Evolutionary conservation across 768 basidiomycete species (phyloP).

Genomic region (Thelephora aurantiotincta): DNA sequence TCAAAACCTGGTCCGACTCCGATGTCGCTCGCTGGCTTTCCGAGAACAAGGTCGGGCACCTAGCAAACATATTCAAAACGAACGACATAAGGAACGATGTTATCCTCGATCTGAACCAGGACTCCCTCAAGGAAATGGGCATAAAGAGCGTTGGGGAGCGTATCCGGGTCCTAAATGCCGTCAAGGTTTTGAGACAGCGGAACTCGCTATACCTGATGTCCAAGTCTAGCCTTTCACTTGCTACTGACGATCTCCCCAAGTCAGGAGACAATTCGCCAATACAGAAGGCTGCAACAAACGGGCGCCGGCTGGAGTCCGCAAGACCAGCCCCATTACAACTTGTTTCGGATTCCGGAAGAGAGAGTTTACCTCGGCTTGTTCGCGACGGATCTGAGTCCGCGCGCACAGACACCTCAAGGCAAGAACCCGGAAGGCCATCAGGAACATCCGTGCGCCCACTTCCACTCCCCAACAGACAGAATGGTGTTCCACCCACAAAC

Average conservation of each 20-base stretch:
- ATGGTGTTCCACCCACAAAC: constrained; percentile 13
- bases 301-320: constrained; percentile 40
- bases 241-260: constrained; percentile 7
- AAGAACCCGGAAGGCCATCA: not conserved
- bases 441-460: constrained; percentile 28
- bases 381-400: constrained; percentile 47
- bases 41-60: constrained; percentile 59
- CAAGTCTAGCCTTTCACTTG: constrained; percentile 12
- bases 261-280: too few species aligned
- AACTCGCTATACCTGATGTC: constrained; percentile 3
- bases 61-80: constrained; percentile 53
- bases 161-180: constrained; percentile 72
- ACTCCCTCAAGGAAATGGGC: constrained; percentile 81
- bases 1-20: constrained; percentile 57
- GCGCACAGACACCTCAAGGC: constrained; percentile 16
- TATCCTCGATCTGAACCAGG: constrained; percentile 81
- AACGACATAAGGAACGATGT: constrained; percentile 93
- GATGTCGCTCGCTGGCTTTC: constrained; percentile 69
- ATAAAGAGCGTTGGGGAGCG: constrained; percentile 84
- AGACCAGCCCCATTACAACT: constrained; percentile 79
- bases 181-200: constrained; percentile 62
- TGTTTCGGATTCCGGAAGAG: constrained; percentile 32
- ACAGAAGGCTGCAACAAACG: constrained; percentile 14
- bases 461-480: constrained; percentile 26
- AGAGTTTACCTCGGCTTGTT: constrained; percentile 61